Evolutionary conservation across 2,329 filamentous ascomycete genomes (phyloP).

Genomic region (Aspergillus hortae): DNA sequence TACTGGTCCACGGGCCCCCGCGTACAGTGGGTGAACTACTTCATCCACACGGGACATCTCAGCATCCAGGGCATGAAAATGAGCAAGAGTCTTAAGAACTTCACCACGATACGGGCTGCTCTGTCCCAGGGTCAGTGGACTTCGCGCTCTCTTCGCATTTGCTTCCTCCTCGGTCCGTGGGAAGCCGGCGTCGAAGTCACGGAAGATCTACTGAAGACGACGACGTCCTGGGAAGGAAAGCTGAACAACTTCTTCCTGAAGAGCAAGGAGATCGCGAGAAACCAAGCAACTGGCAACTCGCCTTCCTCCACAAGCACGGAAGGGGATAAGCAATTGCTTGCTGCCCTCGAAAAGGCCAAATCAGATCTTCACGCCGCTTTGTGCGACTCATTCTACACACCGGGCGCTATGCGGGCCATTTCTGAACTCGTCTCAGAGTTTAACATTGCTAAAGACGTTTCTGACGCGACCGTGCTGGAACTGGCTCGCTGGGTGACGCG

Average conservation of each 20-base stretch:
- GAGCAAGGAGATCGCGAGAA: constrained; percentile 34
- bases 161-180: constrained; percentile 64
- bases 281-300: constrained; percentile 4
- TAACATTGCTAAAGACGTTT: constrained; percentile 55
- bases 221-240: constrained; percentile 74
- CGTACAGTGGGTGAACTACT: constrained; percentile 88
- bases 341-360: constrained; percentile 53
- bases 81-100: constrained; percentile 95
- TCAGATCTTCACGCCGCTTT: constrained; percentile 62
- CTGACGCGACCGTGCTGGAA: constrained; percentile 40
- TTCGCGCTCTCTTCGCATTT: not conserved
- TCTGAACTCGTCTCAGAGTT: constrained; percentile 73
- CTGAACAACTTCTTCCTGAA: constrained; percentile 69
- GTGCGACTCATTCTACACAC: constrained; percentile 84
- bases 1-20: constrained; percentile 57
- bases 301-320: constrained; percentile 49
- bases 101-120: constrained; percentile 86
- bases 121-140: constrained; percentile 66
- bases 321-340: constrained; percentile 38
- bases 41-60: constrained; percentile 90
- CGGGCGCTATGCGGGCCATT: constrained; percentile 72
- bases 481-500: constrained; percentile 73
- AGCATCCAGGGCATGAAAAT: constrained; percentile 90
- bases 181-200: constrained; percentile 86
- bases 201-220: constrained; percentile 71